Base-by-base conservation (phyloP, 768 basidiomycete species). In the Russula olivacea region DNA sequence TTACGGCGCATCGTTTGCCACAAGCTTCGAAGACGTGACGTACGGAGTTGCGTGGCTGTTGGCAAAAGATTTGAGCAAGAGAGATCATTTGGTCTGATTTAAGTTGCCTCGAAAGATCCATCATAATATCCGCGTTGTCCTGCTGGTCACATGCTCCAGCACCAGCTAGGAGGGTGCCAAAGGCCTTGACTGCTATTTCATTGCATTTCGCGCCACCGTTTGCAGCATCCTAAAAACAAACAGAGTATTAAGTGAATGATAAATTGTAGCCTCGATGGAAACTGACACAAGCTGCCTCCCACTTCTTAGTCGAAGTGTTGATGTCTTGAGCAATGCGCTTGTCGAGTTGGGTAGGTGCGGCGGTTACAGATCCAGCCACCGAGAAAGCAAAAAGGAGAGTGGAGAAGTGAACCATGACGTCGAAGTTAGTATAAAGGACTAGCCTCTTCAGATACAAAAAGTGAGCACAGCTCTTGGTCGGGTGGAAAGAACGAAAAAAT, bases 191-290 rank as follows among this genome's bases (percentile, higher is more conserved):
- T 3, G 85, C 80, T 47, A 82, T 69, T 5, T 80, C 73, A 70
- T 84, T 87, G 72, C 87, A 88, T 66, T 79, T 72, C n/a, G 74
- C 57, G 17, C 68, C 83, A 48, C 86, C 87, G 45, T 81, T 82
- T 7, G 85, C 86, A 15, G 78, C 74, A 43, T 73, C 56, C 84
- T 86, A 69, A 53, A 9, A 55, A 30, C 4, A 2, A 36, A 9
- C 7, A 48, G 4, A 43, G 8, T 2, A 23, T 54, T 21, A 38
- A 45, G 9, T 9, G 15, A 49, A 32, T n/a, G n/a, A 4, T 1
- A 15, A 23, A 15, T 25, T 21, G n/a, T 23, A 6, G 21, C n/a
- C 2, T 53, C 28, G 43, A 36, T 14, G 3, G 14, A 30, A 45
- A 75, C 77, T 32, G 72, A 81, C 80, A 63, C 81, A 82, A 50